A percentile compares a stretch with the other conserved stretches of the same genome.
Conservation (phyloP, 495 filamentous ascomycete species). For the Pyrenula massariospora region DNA sequence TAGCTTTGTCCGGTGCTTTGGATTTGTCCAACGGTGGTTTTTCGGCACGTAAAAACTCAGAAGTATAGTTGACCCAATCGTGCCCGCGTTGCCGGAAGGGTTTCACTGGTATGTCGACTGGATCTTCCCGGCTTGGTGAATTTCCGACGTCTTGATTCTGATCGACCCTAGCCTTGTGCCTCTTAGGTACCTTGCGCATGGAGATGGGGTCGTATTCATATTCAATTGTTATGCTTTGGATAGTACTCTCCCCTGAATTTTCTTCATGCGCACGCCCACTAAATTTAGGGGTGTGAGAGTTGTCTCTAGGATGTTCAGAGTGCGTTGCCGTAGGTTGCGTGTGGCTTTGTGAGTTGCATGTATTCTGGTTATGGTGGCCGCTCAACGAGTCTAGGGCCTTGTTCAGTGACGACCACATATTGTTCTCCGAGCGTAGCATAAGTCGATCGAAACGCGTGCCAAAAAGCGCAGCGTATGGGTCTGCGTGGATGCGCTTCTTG, state of each 20-base stretch:
- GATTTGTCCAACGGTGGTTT: neutral
- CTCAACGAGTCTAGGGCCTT: neutral
- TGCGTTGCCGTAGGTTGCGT: neutral
- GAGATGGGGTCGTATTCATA: conserved; percentile 51
- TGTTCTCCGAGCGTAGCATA: neutral
- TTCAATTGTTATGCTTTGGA: conserved; percentile 9
- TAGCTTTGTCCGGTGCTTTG: neutral
- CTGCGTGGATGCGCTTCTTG: conserved; percentile 22
- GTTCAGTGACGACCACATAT: no score
- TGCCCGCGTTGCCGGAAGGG: conserved; percentile 12
- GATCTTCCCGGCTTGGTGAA: conserved; percentile 1
- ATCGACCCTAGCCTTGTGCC: neutral
- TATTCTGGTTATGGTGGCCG: neutral
- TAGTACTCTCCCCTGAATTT: neutral
- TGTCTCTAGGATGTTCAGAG: neutral
- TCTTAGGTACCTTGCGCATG: conserved; percentile 39
- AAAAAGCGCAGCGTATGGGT: conserved; percentile 32
- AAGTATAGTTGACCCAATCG: neutral
- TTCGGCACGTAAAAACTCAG: neutral
- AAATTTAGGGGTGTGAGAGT: neutral
- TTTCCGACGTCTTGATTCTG: neutral
- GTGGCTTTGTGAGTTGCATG: neutral
- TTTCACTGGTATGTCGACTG: conserved; percentile 17
- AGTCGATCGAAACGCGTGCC: conserved; percentile 12
- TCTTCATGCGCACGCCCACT: neutral